These are phyloP conservation scores for Apophysomyces variabilis DNA, from an alignment of 371 early-diverging fungal genomes.

Conservation along the genomic window DNA sequence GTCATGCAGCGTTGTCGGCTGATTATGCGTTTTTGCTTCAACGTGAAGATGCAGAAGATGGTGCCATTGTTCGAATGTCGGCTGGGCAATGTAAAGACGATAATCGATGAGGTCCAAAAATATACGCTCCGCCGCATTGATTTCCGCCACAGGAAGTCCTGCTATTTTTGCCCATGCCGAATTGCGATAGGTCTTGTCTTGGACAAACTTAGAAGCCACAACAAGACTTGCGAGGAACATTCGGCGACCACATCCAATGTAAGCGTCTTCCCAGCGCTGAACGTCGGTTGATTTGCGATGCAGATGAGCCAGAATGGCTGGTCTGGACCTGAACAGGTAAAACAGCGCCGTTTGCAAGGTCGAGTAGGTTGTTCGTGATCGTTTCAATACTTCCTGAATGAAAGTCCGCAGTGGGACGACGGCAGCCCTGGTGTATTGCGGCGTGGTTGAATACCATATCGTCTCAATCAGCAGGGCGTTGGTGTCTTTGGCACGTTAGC, in stretches of 20 bases:
- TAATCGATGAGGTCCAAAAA: slow-evolving; percentile 78
- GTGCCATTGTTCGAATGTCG: slow-evolving; percentile 58
- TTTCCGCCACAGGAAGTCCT: slow-evolving; percentile 71
- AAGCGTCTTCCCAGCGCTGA: slow-evolving; percentile 35
- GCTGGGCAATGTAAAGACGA: slow-evolving; percentile 68
- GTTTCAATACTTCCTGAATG: slow-evolving; percentile 77
- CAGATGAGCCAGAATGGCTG: slow-evolving; percentile 33
- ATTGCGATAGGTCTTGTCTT: slow-evolving; percentile 80
- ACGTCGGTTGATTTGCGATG: slow-evolving; percentile 8
- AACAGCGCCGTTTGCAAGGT: slow-evolving; percentile 78
- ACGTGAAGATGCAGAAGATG: slow-evolving; percentile 38
- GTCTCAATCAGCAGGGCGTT: slow-evolving; percentile 65
- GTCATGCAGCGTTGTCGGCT: slow-evolving; percentile 24
- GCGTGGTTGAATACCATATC: slow-evolving; percentile 51
- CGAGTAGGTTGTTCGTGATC: slow-evolving; percentile 80
- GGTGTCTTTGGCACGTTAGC: slow-evolving; percentile 43
- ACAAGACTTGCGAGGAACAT: slow-evolving; percentile 83
- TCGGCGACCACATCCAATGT: slow-evolving; percentile 69
- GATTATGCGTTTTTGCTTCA: slow-evolving; percentile 29
- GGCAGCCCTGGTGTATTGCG: slow-evolving; percentile 40
- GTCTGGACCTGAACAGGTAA: slow-evolving; percentile 64
- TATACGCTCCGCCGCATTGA: slow-evolving; percentile 75
- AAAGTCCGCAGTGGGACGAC: slow-evolving; percentile 72
- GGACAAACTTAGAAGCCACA: slow-evolving; percentile 79
- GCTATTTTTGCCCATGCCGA: slow-evolving; percentile 84